These are phyloP conservation scores for Yamadazyma dushanensis DNA, from an alignment of 1,139 yeast species.

Conservation along the genomic window DNA sequence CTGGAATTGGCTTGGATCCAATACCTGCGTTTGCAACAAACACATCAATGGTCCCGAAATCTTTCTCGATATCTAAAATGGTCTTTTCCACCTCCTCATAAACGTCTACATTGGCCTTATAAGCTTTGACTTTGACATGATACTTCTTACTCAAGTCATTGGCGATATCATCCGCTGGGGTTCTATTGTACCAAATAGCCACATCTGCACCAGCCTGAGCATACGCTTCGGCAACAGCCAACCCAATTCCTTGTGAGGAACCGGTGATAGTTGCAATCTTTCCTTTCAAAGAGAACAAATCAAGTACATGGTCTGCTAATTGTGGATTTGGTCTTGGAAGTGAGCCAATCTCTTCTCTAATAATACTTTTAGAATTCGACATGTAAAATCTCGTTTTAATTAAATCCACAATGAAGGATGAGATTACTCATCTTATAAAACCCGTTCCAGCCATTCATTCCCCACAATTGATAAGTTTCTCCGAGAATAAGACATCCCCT, in stretches of 20 bases:
- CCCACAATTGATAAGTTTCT: neutral
- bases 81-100: constrained; percentile 15
- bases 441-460: neutral
- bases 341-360: constrained; percentile 8
- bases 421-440: neutral
- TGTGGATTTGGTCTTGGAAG: constrained; percentile 8
- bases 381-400: neutral
- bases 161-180: constrained; percentile 22
- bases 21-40: constrained; percentile 10
- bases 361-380: constrained; percentile 5
- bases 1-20: constrained; percentile 16
- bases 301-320: constrained; percentile 7
- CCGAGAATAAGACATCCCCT: too few relatives aligned
- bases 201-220: constrained; percentile 93
- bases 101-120: constrained; percentile 20
- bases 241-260: constrained; percentile 32
- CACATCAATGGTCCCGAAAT: constrained; percentile 10
- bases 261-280: constrained; percentile 33
- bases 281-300: constrained; percentile 28
- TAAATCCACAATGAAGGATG: neutral
- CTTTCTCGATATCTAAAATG: constrained; percentile 11
- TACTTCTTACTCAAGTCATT: constrained; percentile 16
- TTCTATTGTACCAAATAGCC: constrained; percentile 36
- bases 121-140: constrained; percentile 17
- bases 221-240: constrained; percentile 78